Percentiles rank a stretch among this genome's conserved stretches.
Conservation (phyloP, 208 protist genomes). For the Tetramitus jugosus region DNA sequence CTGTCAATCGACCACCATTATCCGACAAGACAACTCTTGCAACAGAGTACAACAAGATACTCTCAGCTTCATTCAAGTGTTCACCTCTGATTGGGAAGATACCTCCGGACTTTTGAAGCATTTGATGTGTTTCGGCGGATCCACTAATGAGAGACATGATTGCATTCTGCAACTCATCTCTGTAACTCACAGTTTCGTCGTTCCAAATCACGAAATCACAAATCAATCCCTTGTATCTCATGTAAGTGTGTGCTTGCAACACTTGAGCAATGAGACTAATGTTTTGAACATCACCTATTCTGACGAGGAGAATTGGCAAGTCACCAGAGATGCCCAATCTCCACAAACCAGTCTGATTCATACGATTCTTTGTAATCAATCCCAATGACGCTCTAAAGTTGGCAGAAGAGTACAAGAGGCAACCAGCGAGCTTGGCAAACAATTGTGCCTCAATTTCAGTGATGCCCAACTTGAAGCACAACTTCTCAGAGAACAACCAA, state of each 20-base stretch:
- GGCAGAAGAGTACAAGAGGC: neutral
- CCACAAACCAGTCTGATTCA: conserved; percentile 16
- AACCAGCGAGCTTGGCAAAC: conserved; percentile 13
- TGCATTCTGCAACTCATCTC: neutral
- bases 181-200: neutral
- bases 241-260: conserved; percentile 16
- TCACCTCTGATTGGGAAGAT: conserved; percentile 9
- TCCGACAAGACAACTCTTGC: neutral
- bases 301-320: neutral
- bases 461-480: conserved; percentile 11
- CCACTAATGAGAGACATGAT: neutral
- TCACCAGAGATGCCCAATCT: conserved; percentile 19
- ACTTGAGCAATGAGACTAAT: neutral
- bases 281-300: conserved; percentile 4
- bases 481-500: neutral
- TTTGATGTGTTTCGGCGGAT: neutral
- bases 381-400: neutral
- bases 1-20: conserved; percentile 14
- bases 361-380: conserved; percentile 9
- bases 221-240: neutral
- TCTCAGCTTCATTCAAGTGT: neutral
- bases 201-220: conserved; percentile 22
- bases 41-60: conserved; percentile 10
- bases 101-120: neutral
- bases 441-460: conserved; percentile 24